These are phyloP conservation scores for Globisporangium barbulae DNA, from an alignment of 352 stramenopile genomes.

Conservation along the genomic window DNA sequence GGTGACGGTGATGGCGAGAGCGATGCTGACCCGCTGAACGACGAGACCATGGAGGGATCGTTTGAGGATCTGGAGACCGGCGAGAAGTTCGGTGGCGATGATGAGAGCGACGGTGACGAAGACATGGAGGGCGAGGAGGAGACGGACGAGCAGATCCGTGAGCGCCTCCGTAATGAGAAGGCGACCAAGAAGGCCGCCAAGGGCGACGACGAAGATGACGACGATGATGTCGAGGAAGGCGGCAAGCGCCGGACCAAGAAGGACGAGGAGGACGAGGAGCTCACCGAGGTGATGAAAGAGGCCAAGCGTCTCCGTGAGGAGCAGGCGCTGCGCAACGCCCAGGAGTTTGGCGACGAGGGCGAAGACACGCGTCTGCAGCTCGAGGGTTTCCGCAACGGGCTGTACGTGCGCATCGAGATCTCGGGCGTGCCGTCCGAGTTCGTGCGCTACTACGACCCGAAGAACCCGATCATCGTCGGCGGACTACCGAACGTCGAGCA, in stretches of 20 bases:
- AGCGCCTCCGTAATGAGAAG: constrained; percentile 88
- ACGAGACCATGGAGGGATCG: constrained; percentile 92
- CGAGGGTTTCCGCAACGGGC: constrained; percentile 94
- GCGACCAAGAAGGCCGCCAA: constrained; percentile 85
- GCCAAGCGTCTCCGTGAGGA: constrained; percentile 81
- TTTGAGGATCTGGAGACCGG: constrained; percentile 98
- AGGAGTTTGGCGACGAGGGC: constrained; percentile 95
- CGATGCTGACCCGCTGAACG: constrained; percentile 64
- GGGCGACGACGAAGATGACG: constrained; percentile 59
- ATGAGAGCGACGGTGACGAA: constrained; percentile 23
- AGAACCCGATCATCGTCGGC: constrained; percentile 88
- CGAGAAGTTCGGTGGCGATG: constrained; percentile 55
- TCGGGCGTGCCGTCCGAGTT: constrained; percentile 94
- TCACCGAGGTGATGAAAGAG: constrained; percentile 85
- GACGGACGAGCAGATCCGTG: constrained; percentile 78
- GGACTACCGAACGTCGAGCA: constrained; percentile 96
- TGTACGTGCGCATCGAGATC: constrained; percentile 98
- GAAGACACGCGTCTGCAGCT: constrained; percentile 91
- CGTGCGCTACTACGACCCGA: constrained; percentile 92
- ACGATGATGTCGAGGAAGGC: constrained; percentile 27
- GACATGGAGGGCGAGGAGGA: constrained; percentile 43
- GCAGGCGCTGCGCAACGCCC: constrained; percentile 81
- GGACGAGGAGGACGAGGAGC: constrained; percentile 79
- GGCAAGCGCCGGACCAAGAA: constrained; percentile 31
- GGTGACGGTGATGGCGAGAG: constrained; percentile 29